These are phyloP conservation scores for Didymella pinodella DNA, from an alignment of 2,329 filamentous ascomycete species.

Conservation along the genomic window DNA sequence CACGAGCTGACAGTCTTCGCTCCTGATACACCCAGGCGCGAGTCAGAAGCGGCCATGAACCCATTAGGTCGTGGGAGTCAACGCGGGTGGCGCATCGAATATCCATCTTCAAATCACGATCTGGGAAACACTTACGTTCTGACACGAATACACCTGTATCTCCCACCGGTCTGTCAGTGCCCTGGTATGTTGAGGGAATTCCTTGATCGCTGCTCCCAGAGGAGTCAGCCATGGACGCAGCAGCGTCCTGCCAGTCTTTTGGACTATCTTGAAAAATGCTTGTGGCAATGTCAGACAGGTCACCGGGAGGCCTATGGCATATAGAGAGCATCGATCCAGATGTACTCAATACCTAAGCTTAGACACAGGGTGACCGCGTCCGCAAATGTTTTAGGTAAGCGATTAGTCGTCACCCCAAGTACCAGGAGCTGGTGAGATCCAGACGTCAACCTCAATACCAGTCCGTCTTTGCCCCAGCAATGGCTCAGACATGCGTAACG, in stretches of 20 bases:
- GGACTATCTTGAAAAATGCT: not conserved
- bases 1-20: not conserved
- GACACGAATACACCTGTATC: not conserved
- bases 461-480: not conserved
- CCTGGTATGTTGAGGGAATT: not conserved
- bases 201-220: not conserved
- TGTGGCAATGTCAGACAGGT: not conserved
- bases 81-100: too few relatives aligned
- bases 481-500: not conserved
- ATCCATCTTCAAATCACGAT: too few relatives aligned
- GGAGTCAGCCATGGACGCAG: conserved; percentile 6
- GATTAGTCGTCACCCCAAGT: not conserved
- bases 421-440: not conserved
- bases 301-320: not conserved
- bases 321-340: conserved; percentile 6
- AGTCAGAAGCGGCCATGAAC: conserved; percentile 2
- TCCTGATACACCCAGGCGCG: conserved; percentile 12
- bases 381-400: not conserved
- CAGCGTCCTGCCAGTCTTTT: not conserved
- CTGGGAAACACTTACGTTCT: not conserved
- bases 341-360: not conserved
- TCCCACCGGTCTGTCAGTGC: not conserved
- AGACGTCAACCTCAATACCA: not conserved
- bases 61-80: not conserved
- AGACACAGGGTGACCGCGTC: not conserved